phyloP scores from a whole-genome alignment of 495 filamentous ascomycete species.

The Aspergillus olivimuriae region DNA sequence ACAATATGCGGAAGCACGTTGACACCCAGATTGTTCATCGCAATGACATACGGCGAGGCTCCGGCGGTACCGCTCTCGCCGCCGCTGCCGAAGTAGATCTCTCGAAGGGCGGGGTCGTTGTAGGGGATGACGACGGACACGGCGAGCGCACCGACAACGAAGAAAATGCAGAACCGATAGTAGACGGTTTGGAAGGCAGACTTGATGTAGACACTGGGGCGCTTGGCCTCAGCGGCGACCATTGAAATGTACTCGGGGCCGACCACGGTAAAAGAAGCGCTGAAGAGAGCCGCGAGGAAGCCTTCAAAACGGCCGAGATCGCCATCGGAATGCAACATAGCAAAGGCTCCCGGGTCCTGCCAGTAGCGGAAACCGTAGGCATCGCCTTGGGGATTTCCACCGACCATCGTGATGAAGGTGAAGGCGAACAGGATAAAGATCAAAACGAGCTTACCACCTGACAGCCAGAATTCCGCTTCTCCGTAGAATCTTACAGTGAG shows the following conservation, averaged over 20 bases:
- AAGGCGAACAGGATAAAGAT: constrained; percentile 49
- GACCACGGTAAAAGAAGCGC: constrained; percentile 20
- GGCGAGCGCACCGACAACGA: constrained; percentile 63
- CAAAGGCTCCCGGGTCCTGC: constrained; percentile 22
- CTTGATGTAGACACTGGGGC: constrained; percentile 48
- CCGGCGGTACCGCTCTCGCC: constrained; percentile 46
- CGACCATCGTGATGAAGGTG: constrained; percentile 59
- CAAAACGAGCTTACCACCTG: constrained; percentile 61
- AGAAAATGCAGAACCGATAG: constrained; percentile 67
- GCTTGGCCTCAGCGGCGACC: constrained; percentile 71
- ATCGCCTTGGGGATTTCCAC: constrained; percentile 62
- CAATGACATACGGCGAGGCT: constrained; percentile 72
- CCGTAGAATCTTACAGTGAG: constrained; percentile 61
- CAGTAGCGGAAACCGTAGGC: constrained; percentile 66
- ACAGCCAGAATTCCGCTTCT: constrained; percentile 61
- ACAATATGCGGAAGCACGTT: constrained; percentile 62
- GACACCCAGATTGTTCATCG: constrained; percentile 68
- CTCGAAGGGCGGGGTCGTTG: constrained; percentile 42
- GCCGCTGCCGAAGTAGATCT: constrained; percentile 27
- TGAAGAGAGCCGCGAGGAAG: constrained; percentile 62
- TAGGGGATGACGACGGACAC: constrained; percentile 62
- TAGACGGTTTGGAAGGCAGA: constrained; percentile 74
- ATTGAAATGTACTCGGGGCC: constrained; percentile 78
- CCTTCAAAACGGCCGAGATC: constrained; percentile 61
- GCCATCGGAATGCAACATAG: constrained; percentile 51